Evolutionary conservation across 75 land plant genomes (phyloP), one percentile per base, ranked within the genome.

Genomic region (Pinus taeda): DNA sequence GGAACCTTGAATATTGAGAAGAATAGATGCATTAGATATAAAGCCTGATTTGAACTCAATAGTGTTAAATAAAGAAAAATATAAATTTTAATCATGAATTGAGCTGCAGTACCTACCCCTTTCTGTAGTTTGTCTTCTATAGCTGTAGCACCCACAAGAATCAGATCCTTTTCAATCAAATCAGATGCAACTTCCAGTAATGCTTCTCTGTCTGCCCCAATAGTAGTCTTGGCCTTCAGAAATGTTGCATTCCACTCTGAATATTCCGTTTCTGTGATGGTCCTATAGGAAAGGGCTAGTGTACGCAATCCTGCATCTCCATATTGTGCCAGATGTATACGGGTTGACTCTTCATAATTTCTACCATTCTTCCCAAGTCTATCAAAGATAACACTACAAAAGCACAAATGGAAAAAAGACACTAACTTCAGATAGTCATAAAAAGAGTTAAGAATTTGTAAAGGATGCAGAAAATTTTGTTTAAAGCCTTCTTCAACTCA

Each of bases 271-370:
- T 86, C 84, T 6, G 82, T 89, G 63, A 94, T 77, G 57, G 74
- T 83, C 69, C 83, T 87, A 65, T 93, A 94, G 22, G 91, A 81
- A 45, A 94, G 81, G n/a, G 88, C 91, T 75, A 94, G 65, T 2
- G 97, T 94, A 12, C 97, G 90, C 76, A 94, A 76, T 36, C 95
- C 97, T 77, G 88, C 90, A 79, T 94, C 97, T 59, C 86, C 97
- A 81, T 86, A 93, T 55, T 93, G 79, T 22, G 82, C 82, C 14
- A 93, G 89, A 78, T 93, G 93, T 37, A 13, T 80, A 18, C 66
- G 83, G 30, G 95, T 93, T 49, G 87, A 84, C 17, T 79, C 83
- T 72, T 82, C 79, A 79, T 79, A 83, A 18, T n/a, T 60, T 71
- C 85, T 84, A 4, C 95, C 95, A 81, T 81, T 85, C 36, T 89